These are phyloP conservation scores for Cladosporium cucumerinum DNA, from an alignment of 2,329 filamentous ascomycete genomes.

Conservation along the genomic window DNA sequence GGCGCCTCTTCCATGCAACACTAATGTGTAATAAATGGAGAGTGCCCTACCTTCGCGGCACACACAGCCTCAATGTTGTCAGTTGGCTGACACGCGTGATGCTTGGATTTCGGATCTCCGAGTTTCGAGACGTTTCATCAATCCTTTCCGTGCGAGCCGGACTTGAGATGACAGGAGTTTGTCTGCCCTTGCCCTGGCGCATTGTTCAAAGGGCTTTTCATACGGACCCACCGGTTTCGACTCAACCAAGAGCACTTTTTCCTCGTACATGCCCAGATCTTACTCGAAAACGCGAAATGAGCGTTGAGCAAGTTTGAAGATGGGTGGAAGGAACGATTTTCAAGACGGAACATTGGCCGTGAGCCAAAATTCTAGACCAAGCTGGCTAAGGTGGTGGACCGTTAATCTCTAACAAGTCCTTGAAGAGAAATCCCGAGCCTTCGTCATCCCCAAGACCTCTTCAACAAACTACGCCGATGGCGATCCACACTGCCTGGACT, in stretches of 20 bases:
- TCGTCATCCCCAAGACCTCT: background rate
- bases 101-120: background rate
- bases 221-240: background rate
- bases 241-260: background rate
- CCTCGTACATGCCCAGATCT: background rate
- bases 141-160: background rate
- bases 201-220: background rate
- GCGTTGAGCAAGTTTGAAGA: background rate
- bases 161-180: background rate
- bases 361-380: background rate
- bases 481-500: background rate
- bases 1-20: background rate
- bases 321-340: background rate
- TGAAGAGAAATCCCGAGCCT: background rate
- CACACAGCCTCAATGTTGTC: background rate
- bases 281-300: background rate
- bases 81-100: background rate
- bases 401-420: constrained; percentile 5
- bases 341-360: background rate
- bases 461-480: background rate
- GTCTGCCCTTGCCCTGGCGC: background rate
- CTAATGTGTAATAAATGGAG: background rate
- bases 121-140: background rate
- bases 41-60: background rate
- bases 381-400: background rate